Conservation (phyloP, 1,284 basidiomycete genomes). For the Cerioporus squamosus region DNA sequence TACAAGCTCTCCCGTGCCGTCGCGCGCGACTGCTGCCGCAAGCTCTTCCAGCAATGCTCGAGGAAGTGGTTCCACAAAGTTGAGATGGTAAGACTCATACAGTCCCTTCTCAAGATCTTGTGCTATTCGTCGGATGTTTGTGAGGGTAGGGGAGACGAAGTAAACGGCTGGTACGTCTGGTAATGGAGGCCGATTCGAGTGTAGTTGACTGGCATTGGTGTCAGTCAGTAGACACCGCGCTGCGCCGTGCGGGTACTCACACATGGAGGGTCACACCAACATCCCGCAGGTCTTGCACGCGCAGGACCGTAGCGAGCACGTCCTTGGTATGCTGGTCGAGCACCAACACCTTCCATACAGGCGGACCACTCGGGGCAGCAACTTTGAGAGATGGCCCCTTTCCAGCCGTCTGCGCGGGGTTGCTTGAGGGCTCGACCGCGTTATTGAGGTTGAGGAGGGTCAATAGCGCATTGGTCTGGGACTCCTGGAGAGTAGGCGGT, state of each 20-base stretch:
- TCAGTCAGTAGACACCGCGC: not conserved
- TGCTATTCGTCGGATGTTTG: conserved; percentile 88
- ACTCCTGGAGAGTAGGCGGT: conserved; percentile 68
- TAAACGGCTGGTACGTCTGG: conserved; percentile 98
- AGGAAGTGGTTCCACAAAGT: conserved; percentile 92
- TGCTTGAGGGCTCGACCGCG: conserved; percentile 35
- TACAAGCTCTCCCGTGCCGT: conserved; percentile 84
- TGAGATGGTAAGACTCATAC: conserved; percentile 94
- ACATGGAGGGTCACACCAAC: conserved; percentile 98
- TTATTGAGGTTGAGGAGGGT: conserved; percentile 46
- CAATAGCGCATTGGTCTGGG: conserved; percentile 79
- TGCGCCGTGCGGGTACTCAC: conserved; percentile 48
- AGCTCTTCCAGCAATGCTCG: conserved; percentile 93
- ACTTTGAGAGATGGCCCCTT: conserved; percentile 49
- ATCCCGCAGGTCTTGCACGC: conserved; percentile 96
- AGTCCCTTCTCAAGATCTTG: conserved; percentile 87
- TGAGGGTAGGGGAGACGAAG: conserved; percentile 91
- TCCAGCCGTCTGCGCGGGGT: conserved; percentile 34
- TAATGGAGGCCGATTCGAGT: conserved; percentile 87
- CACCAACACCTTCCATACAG: conserved; percentile 97
- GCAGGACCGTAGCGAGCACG: conserved; percentile 91
- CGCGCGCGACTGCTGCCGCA: conserved; percentile 85
- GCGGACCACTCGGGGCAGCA: conserved; percentile 64
- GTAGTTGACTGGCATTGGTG: conserved; percentile 73
- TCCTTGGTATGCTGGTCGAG: conserved; percentile 97